Evolutionary conservation across 306 rosid species (phyloP), one percentile per base, ranked within the genome.

Genomic region (Pyrus bretschneideri): DNA sequence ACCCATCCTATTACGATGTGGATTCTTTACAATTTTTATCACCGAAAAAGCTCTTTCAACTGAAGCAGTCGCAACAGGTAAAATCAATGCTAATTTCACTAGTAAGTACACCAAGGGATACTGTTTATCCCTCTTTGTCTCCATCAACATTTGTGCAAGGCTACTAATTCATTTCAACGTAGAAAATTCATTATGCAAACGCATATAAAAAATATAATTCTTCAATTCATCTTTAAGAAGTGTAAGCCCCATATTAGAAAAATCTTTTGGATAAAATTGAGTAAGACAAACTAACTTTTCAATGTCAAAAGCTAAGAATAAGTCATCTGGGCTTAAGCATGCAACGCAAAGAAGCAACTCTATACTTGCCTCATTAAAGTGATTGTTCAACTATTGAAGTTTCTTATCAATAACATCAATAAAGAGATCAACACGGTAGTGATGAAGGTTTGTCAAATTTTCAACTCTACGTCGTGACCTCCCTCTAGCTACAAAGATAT

Each of bases 191-290:
- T 5, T 54, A 55, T 14, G 15, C 0, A 11, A 22, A 14, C 2
- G 2, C 40, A 78, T 10, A 17, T 71, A 59, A 35, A 15, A 9
- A 4, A 73, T 67, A 29, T 80, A 67, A 38, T 13, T 80, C 2
- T 67, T 33, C 51, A 75, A 42, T 61, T 74, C 44, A n/a, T 25
- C 42, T 6, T 80, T 65, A 46, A 60, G 67, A 22, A 7, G 8
- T 49, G 61, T 10, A 31, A 68, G 44, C 5, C 60, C 18, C 3
- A 11, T 33, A 1, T 14, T 3, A 45, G 18, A 75, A 80, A 80
- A 69, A 3, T 75, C 40, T 54, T 21, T 3, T 4, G 76, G 80
- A 80, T 74, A 80, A 55, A 63, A 68, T 14, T n/a, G 7, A 22
- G 23, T 42, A n/a, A 23, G 76, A 11, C 35, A 19, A 42, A 62